Evolutionary conservation across 1,284 basidiomycete genomes (phyloP).

Genomic region (Malassezia caprae): DNA sequence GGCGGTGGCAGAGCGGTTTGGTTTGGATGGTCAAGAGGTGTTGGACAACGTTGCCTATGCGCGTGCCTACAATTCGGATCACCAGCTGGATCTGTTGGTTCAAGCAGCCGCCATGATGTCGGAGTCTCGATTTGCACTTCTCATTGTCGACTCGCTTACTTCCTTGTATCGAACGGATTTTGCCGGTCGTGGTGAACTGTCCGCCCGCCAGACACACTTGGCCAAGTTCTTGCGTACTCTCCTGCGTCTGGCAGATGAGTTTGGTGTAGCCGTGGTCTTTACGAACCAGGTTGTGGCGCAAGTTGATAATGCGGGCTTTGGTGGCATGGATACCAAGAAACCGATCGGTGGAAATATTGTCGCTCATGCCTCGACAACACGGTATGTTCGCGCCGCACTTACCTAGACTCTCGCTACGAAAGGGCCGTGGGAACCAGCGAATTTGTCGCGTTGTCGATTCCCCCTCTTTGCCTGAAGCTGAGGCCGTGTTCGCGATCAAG

Average conservation of each 20-base stretch:
- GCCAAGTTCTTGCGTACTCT: constrained; percentile 89
- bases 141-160: constrained; percentile 95
- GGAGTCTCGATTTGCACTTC: constrained; percentile 70
- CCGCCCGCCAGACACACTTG: constrained; percentile 89
- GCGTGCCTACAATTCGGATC: constrained; percentile 95
- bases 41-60: constrained; percentile 98
- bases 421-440: constrained; percentile 81
- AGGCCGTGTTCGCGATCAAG: constrained; percentile 82
- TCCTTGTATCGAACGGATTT: constrained; percentile 94
- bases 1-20: constrained; percentile 87
- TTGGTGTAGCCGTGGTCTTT: constrained; percentile 91
- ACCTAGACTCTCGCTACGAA: constrained; percentile 72
- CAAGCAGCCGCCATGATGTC: constrained; percentile 72
- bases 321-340: constrained; percentile 63
- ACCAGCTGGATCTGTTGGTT: constrained; percentile 80
- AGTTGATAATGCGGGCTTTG: constrained; percentile 81
- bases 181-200: constrained; percentile 85
- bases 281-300: constrained; percentile 98
- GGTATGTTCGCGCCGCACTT: constrained; percentile 19
- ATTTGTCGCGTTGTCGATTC: constrained; percentile 97
- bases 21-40: constrained; percentile 91
- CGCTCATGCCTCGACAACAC: constrained; percentile 47
- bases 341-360: constrained; percentile 59
- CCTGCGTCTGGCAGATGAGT: constrained; percentile 91
- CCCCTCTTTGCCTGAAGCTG: constrained; percentile 91